These are phyloP conservation scores for Chionographis japonica DNA, from an alignment of 106 monocot genomes.

Conservation along the genomic window DNA sequence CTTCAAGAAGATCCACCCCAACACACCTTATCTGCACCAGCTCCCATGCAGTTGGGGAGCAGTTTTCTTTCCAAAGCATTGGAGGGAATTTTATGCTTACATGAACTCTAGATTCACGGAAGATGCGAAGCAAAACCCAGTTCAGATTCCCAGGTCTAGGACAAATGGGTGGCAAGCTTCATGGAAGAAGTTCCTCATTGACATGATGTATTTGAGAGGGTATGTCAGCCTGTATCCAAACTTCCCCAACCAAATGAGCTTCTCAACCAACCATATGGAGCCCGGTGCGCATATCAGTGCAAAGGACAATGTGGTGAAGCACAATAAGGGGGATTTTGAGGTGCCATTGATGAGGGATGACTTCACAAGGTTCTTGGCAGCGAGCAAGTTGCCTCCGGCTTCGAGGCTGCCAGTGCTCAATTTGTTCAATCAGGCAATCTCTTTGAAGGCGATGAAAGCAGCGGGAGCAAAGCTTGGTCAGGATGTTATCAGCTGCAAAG, in stretches of 20 bases:
- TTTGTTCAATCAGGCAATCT: slow-evolving; percentile 80
- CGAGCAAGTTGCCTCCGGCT: slow-evolving; percentile 76
- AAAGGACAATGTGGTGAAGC: slow-evolving; percentile 82
- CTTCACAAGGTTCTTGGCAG: slow-evolving; percentile 62
- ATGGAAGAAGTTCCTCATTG: slow-evolving; percentile 95
- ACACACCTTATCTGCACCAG: slow-evolving; percentile 94
- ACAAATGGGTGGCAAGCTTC: slow-evolving; percentile 97
- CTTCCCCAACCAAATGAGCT: slow-evolving; percentile 86
- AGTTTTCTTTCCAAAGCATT: slow-evolving; percentile 98
- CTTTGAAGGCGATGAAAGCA: slow-evolving; percentile 71
- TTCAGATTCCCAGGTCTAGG: slow-evolving; percentile 84
- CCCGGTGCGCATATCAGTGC: slow-evolving; percentile 96
- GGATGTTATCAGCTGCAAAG: slow-evolving; percentile 69
- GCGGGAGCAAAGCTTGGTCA: slow-evolving; percentile 88
- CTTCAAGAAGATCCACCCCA: slow-evolving; percentile 84
- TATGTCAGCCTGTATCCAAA: slow-evolving; percentile 94
- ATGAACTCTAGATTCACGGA: slow-evolving; percentile 80
- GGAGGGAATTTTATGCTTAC: slow-evolving; percentile 98
- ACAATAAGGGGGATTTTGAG: slow-evolving; percentile 85
- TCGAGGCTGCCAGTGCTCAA: slow-evolving; percentile 76
- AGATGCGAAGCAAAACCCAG: slow-evolving; percentile 81
- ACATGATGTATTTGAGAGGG: slow-evolving; percentile 95
- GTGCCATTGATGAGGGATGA: slow-evolving; percentile 82
- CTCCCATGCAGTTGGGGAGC: slow-evolving; percentile 99
- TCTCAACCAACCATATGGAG: slow-evolving; percentile 99